phyloP scores from a whole-genome alignment of 2,329 filamentous ascomycete species.

The Monosporascus sp. region DNA sequence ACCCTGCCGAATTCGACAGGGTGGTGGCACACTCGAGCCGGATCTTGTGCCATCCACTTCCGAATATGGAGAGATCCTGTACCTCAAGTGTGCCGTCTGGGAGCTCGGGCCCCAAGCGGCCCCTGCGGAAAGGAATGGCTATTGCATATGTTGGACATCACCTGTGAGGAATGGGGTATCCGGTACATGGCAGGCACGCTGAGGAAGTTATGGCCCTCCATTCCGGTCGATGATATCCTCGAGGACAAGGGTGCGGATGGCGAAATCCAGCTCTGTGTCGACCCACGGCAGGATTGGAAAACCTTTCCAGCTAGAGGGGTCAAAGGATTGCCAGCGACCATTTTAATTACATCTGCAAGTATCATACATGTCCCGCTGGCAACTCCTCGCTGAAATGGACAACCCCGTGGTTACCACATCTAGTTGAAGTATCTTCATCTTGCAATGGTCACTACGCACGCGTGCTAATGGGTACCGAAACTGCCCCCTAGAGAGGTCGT shows the following conservation, averaged over 20 bases:
- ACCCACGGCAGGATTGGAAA: too few species aligned
- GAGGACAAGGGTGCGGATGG: slow-evolving; percentile 8
- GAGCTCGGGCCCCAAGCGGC: slow-evolving; percentile 9
- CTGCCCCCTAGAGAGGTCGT: too few species aligned
- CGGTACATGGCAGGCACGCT: slow-evolving; percentile 5
- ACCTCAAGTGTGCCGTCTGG: slow-evolving; percentile 11
- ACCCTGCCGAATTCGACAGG: slow-evolving; percentile 11
- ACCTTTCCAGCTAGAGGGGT: too few species aligned
- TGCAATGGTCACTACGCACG: too few species aligned
- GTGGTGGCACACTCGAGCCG: slow-evolving; percentile 1
- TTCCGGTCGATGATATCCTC: slow-evolving; percentile 6
- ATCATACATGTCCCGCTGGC: too few species aligned
- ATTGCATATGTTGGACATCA: slow-evolving; percentile 12
- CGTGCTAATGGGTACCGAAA: too few species aligned
- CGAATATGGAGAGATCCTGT: slow-evolving; percentile 3
- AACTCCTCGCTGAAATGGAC: too few species aligned
- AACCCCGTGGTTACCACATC: too few species aligned
- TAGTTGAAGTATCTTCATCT: too few species aligned
- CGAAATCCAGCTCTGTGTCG: too few species aligned
- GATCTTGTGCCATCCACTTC: not conserved
- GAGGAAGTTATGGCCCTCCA: slow-evolving; percentile 4
- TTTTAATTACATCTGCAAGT: too few species aligned
- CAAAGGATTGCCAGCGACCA: too few species aligned
- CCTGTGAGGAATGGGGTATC: slow-evolving; percentile 15
- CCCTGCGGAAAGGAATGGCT: slow-evolving; percentile 3